Evolutionary conservation across 176 grass and related monocot species (phyloP), one percentile per base, ranked within the genome.

Genomic region (Ensete glaucum): DNA sequence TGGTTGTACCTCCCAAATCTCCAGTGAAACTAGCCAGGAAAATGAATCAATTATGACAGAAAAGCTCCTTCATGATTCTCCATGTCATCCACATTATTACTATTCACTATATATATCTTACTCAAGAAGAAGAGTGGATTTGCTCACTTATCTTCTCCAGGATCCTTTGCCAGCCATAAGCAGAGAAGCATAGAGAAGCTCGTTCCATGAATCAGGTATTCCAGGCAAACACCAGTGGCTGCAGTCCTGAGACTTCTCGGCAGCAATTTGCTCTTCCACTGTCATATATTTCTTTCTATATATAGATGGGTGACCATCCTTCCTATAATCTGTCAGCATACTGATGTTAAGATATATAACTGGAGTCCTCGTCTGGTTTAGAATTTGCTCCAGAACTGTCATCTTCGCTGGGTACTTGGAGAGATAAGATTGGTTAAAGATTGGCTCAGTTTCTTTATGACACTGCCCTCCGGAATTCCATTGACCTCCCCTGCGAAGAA

Each of bases 221-320:
- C 95, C 95, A 10, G 88, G 95, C 59, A 94, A 76, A 73, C 95
- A 98, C 95, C 95, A 98, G 82, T 98, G 88, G 80, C 95, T 98
- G 83, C 95, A 98, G 89, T 98, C 95, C 85, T 98, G 88, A 43
- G 69, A 84, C 17, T 63, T 82, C 80, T 78, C 81, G 2, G 75
- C 86, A 13, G 77, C 82, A 82, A 91, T 84, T 56, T 87, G 73
- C 55, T 91, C 86, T 80, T 87, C 88, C 62, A 85, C 77, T 2
- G 88, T 83, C 1, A 75, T 73, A 10, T 89, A 89, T 9, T 62
- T 69, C 74, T 80, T 26, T 51, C 88, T 69, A 74, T 94, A 98
- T 75, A 94, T 82, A 0, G 95, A 98, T 22, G 95, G 90, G 67
- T 98, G 90, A 0, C 80, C 90, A 22, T 98, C 90, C 63, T 98